Base-by-base conservation (phyloP, 176 grass and related monocot genomes). In the Raddia distichophylla region DNA sequence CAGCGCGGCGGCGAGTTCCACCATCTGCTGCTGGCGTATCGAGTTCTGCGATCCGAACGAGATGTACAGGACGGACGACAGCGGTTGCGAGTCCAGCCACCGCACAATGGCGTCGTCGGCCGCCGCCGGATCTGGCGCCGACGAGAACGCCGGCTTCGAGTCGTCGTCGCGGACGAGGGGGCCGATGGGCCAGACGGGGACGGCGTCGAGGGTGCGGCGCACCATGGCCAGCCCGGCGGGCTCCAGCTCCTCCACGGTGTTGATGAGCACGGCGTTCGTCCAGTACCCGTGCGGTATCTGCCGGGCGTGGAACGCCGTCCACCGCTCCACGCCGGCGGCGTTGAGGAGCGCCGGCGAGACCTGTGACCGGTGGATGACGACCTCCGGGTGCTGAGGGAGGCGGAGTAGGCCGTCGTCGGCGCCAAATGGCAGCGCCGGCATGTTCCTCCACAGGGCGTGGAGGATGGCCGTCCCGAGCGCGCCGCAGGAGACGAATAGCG, bases 211-310 rank as follows among this genome's bases (percentile, higher is more conserved):
- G 0, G 68, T 16, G 4, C 44, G 56, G 14, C 79, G 73, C 4
- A 86, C n/a, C 88, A 85, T 70, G 53, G 43, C 42, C 64, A 85
- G 50, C 16, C 74, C 83, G 14, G 17, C 11, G 5, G 55, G 35
- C 65, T 85, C 83, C 37, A 78, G 10, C 60, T 83, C 81, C 57
- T 83, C 81, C 33, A 83, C 47, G 50, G 81, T 67, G 61, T 83
- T 83, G 60, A 77, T 52, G 35, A 78, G 50, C 35, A 90, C 13
- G 0, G 53, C 79, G 53, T 79, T 67, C 18, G 84, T 79, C 48
- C 15, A 1, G 14, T 53, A 5, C 15, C n/a, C 62, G 10, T 33
- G 51, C 4, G 49, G n/a, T 2, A 79, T 47, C 60, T 27, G 35
- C 48, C 75, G 50, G 3, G 6, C 73, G 7, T 35, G 3, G 83